Evolutionary conservation across 2,329 filamentous ascomycete species (phyloP).

Genomic region (Arthrobotrys iridis): DNA sequence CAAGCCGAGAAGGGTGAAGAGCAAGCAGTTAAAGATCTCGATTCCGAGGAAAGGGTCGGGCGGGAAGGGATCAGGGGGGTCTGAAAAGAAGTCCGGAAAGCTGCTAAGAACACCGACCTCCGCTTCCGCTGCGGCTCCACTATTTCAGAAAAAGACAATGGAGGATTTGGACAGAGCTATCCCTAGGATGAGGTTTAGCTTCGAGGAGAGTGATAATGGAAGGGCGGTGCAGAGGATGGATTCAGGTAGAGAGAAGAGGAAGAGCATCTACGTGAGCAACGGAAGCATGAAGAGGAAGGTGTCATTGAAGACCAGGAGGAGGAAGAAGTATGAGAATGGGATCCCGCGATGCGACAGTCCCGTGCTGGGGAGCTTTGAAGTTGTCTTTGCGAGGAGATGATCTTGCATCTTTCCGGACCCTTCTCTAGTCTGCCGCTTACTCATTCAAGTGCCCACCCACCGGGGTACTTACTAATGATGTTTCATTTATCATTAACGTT

Average conservation of each 20-base stretch:
- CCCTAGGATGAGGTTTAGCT: conserved; percentile 18
- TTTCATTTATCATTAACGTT: not conserved
- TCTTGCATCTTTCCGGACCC: not conserved
- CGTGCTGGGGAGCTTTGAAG: conserved; percentile 34
- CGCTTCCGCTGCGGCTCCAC: conserved; percentile 13
- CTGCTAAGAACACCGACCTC: conserved; percentile 33
- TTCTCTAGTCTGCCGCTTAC: too few relatives aligned
- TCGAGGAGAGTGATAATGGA: not conserved
- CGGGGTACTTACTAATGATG: not conserved
- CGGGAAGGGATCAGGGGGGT: not conserved
- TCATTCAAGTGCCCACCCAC: too few relatives aligned
- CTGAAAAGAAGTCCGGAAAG: conserved; percentile 4
- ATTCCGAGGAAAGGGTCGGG: conserved; percentile 30
- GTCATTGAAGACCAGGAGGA: conserved; percentile 29
- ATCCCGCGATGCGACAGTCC: conserved; percentile 49
- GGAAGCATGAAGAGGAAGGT: conserved; percentile 30
- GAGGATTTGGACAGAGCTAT: conserved; percentile 39
- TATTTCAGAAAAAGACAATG: conserved; percentile 39
- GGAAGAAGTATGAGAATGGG: conserved; percentile 25
- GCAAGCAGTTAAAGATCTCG: conserved; percentile 44
- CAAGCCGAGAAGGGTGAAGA: conserved; percentile 39
- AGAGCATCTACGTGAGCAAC: conserved; percentile 3
- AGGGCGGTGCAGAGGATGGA: conserved; percentile 29
- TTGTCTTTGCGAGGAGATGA: conserved; percentile 31
- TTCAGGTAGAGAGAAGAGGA: conserved; percentile 41